Base-by-base conservation (phyloP, 225 moss, liverwort and hornwort genomes). In the Lunularia cruciata region DNA sequence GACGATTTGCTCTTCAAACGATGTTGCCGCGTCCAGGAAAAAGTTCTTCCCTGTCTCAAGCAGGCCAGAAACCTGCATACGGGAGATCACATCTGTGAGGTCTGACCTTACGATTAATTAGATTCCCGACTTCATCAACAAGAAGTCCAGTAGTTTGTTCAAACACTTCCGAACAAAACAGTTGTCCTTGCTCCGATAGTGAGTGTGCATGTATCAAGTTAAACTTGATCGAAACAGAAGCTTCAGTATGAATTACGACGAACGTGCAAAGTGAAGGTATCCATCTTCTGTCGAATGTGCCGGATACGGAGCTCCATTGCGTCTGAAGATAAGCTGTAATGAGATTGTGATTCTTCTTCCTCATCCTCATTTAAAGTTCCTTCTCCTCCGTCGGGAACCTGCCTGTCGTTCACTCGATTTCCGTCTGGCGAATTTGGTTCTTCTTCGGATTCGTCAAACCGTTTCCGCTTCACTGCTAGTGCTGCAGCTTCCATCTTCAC, bases 231-330 rank as follows among this genome's bases (percentile, higher is more conserved):
- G n/a, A n/a, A 26, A 53, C 53, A 53, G 8, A 27, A 37, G 7
- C 14, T 8, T 40, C 31, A 30, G 32, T 68, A 36, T 28, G 57
- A 31, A 22, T 26, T 56, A 47, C 27, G 5, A 47, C 31, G 33
- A 12, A 92, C 92, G 84, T 89, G 78, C 45, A 71, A 73, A 68
- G 81, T 79, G 64, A 83, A 85, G 54, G 26, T 20, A 22, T 88
- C 73, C 72, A 85, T 74, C 69, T 73, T 83, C 61, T 80, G 47
- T 49, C 75, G 70, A 39, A 85, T 72, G 51, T 77, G 75, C 64
- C 75, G 81, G 31, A 89, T 82, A 19, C 83, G 71, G 13, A 63
- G 60, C 72, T 83, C 83, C 79, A 80, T 79, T 0, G 26, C 67
- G 68, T 81, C 76, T 16, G 60, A 79, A 27, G 55, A 12, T 12